Evolutionary conservation across 1,284 basidiomycete species (phyloP).

Genomic region (Malassezia cuniculi): DNA sequence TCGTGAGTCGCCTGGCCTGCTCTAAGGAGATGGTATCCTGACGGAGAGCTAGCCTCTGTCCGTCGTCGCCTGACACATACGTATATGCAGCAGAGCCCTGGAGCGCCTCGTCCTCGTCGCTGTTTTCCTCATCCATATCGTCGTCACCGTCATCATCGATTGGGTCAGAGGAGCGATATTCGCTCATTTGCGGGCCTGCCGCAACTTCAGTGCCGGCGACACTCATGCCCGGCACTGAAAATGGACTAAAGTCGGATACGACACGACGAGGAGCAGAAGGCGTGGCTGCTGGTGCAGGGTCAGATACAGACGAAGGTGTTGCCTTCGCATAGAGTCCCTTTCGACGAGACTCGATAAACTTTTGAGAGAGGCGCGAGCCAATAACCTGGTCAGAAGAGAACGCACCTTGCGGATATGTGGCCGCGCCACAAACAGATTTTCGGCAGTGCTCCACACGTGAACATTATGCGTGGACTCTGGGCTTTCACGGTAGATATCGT

Average conservation of each 20-base stretch:
- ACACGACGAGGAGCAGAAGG: constrained; percentile 17
- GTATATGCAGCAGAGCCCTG: constrained; percentile 21
- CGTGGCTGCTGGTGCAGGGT: no score
- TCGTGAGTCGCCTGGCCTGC: constrained; percentile 21
- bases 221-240: constrained; percentile 32
- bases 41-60: constrained; percentile 31
- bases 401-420: constrained; percentile 52
- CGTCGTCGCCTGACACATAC: constrained; percentile 37
- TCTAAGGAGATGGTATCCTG: constrained; percentile 39
- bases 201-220: constrained; percentile 22
- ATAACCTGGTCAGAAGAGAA: constrained; percentile 47
- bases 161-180: background rate
- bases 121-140: constrained; percentile 34
- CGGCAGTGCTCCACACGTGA: constrained; percentile 64
- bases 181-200: no score
- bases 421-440: constrained; percentile 61
- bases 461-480: constrained; percentile 83
- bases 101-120: constrained; percentile 22
- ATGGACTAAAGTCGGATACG: constrained; percentile 31
- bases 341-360: constrained; percentile 29
- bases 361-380: constrained; percentile 36
- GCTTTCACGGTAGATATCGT: constrained; percentile 62
- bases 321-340: background rate
- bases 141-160: background rate
- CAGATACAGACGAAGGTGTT: no score